Percentiles rank a stretch among this genome's conserved stretches.
Conservation (phyloP, 257 asterid species). For the Marsdenia floribunda region DNA sequence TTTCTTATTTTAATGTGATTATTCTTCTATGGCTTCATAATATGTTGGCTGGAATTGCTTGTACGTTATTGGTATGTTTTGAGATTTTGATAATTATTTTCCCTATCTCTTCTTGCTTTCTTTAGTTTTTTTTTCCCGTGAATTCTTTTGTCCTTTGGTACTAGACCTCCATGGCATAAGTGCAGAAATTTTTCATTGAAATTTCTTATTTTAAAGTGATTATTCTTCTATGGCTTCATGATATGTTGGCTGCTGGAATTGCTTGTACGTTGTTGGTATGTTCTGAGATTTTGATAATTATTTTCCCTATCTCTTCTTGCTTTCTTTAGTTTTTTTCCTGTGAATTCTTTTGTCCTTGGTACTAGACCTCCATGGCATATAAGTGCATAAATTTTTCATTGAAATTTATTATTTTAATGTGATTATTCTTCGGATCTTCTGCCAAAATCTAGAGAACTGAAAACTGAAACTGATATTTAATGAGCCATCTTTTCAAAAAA, state of each 20-base stretch:
- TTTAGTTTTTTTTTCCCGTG: background rate
- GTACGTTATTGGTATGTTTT: conserved; percentile 82
- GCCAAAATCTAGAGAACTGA: background rate
- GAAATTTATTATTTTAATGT: background rate
- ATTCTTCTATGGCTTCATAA: conserved; percentile 84
- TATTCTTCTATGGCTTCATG: conserved; percentile 86
- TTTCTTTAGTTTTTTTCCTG: background rate
- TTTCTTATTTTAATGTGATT: background rate
- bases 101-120: background rate
- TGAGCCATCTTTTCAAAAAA: background rate
- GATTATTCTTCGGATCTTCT: background rate
- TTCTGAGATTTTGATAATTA: background rate
- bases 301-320: background rate
- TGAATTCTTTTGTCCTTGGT: no score
- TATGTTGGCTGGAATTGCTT: conserved; percentile 82
- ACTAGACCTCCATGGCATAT: background rate
- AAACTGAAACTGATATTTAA: background rate
- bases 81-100: background rate
- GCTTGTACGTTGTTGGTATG: conserved; percentile 92
- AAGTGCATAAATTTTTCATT: background rate
- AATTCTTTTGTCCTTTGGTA: no score
- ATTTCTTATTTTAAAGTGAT: background rate
- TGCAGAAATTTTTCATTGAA: background rate
- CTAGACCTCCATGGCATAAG: background rate
- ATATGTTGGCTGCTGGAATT: conserved; percentile 82